Conservation (phyloP, 352 stramenopile genomes). For the Aphanomyces stellatus region DNA sequence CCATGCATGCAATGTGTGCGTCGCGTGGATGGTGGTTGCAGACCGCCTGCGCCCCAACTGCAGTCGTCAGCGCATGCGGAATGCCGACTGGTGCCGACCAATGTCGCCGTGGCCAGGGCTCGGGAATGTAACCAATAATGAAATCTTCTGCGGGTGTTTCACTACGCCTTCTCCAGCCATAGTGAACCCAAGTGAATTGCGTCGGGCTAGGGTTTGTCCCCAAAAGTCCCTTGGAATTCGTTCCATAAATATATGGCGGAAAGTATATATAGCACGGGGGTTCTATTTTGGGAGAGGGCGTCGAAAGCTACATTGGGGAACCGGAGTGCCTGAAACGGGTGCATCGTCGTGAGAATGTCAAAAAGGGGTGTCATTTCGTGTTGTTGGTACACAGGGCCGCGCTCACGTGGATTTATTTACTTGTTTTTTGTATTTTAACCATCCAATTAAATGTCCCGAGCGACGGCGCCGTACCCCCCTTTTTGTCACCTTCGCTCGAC, state of each 20-base stretch:
- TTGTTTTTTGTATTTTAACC: too few relatives aligned
- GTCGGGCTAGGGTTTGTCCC: not conserved
- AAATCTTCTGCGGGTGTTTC: conserved; percentile 13
- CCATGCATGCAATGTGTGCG: too few relatives aligned
- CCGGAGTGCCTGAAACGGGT: not conserved
- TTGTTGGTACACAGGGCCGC: not conserved
- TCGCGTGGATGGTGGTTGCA: too few relatives aligned
- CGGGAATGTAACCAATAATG: not conserved
- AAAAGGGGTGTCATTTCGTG: conserved; percentile 2
- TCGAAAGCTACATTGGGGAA: too few relatives aligned
- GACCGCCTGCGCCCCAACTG: too few relatives aligned
- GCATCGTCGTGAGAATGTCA: not conserved
- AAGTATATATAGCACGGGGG: conserved; percentile 5
- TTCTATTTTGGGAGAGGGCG: conserved; percentile 7
- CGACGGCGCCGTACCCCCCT: not conserved
- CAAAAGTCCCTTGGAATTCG: not conserved
- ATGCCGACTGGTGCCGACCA: too few relatives aligned
- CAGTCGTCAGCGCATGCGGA: too few relatives aligned
- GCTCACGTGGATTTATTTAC: not conserved
- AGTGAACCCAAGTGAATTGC: not conserved
- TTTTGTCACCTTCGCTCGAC: not conserved
- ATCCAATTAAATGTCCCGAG: too few relatives aligned
- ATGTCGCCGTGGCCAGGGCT: too few relatives aligned
- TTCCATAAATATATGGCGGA: conserved; percentile 11
- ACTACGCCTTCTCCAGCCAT: not conserved